A percentile compares a stretch with the other conserved stretches of the same genome.
Conservation (phyloP, 2,329 filamentous ascomycete genomes). For the Fusarium staphyleae region DNA sequence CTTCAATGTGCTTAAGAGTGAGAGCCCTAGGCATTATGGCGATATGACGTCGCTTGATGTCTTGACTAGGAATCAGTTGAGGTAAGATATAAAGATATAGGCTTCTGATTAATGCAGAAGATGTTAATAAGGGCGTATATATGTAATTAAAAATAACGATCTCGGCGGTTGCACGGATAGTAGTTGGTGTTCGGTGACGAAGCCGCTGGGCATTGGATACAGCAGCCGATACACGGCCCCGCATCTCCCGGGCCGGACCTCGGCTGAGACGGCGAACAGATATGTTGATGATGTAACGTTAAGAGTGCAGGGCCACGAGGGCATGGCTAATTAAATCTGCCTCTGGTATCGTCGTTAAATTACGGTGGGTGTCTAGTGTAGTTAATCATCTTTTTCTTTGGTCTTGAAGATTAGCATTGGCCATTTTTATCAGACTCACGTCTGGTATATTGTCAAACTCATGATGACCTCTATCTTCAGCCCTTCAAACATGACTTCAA, state of each 20-base stretch:
- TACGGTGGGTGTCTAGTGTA: no score
- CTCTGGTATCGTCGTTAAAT: no score
- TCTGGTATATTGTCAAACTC: no score
- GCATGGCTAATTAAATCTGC: no score
- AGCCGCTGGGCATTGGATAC: neutral
- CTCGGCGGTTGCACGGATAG: neutral
- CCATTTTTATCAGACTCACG: no score
- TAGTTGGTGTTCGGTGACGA: neutral
- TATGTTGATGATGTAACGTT: neutral
- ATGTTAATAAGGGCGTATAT: neutral
- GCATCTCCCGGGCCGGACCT: conserved; percentile 1
- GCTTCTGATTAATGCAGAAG: neutral
- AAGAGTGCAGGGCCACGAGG: no score
- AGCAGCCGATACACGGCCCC: neutral
- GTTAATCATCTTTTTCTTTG: no score
- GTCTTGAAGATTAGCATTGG: no score
- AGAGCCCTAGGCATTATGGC: conserved; percentile 61
- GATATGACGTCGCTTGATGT: neutral
- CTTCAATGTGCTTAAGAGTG: conserved; percentile 72
- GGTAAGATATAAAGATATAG: neutral
- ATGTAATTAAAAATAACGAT: neutral
- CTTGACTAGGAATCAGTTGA: neutral
- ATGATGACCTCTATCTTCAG: no score
- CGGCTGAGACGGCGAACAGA: neutral
- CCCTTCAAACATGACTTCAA: no score